phyloP scores from a whole-genome alignment of 495 filamentous ascomycete genomes.

The Filosporella fistucella region DNA sequence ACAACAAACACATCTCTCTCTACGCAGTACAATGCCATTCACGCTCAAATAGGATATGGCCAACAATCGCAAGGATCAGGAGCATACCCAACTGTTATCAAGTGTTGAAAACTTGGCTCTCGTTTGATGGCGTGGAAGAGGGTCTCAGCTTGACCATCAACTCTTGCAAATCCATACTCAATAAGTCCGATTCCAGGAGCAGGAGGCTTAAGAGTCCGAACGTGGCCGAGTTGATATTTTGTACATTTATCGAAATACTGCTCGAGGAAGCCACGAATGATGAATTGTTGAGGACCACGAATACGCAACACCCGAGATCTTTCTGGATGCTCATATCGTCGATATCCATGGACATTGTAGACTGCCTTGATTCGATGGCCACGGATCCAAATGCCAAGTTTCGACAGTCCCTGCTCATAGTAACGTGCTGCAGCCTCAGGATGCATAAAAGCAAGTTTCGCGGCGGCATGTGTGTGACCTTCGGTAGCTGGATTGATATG shows the following conservation, averaged over 20 bases:
- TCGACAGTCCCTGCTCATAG: neutral
- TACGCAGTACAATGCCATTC: too few species aligned
- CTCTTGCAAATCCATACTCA: constrained; percentile 6
- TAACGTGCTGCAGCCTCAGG: constrained; percentile 5
- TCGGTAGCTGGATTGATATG: neutral
- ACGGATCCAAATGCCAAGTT: neutral
- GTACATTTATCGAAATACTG: constrained; percentile 1
- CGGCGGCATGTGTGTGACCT: neutral
- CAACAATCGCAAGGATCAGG: too few species aligned
- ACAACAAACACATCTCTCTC: too few species aligned
- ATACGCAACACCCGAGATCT: constrained; percentile 3
- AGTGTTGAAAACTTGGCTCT: too few species aligned
- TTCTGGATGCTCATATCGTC: neutral
- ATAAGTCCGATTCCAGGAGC: neutral
- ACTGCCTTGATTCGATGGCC: neutral
- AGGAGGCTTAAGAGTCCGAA: neutral
- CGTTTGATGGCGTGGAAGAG: too few species aligned
- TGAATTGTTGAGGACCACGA: constrained; percentile 1
- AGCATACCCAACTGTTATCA: too few species aligned
- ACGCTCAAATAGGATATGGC: too few species aligned
- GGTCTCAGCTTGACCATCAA: constrained; percentile 8
- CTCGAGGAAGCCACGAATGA: neutral
- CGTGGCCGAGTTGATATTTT: neutral
- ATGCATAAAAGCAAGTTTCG: constrained; percentile 9
- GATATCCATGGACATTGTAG: constrained; percentile 8